phyloP scores from a whole-genome alignment of 1,139 yeast genomes.

The Geotrichum phurueaensis region DNA sequence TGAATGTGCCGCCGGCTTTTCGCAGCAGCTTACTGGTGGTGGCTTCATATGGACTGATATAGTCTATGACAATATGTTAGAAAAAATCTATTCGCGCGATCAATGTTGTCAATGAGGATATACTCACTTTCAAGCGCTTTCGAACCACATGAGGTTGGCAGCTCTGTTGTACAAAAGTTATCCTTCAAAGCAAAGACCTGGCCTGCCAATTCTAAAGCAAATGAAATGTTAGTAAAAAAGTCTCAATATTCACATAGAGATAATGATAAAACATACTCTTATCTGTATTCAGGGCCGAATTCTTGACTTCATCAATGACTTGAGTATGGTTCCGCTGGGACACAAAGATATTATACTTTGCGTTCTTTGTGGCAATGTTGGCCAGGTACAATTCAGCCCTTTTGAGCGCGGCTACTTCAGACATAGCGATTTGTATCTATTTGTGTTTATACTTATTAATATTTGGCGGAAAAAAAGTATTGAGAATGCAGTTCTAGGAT shows the following conservation, averaged over 20 bases:
- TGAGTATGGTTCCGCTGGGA: conserved; percentile 20
- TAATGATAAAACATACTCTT: conserved; percentile 7
- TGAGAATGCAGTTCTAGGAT: neutral
- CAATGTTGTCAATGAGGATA: neutral
- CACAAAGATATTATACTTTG: conserved; percentile 34
- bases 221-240: conserved; percentile 6
- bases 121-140: conserved; percentile 40
- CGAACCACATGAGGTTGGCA: conserved; percentile 76
- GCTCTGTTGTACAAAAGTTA: conserved; percentile 60
- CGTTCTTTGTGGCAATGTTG: conserved; percentile 30
- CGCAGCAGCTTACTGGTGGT: conserved; percentile 58
- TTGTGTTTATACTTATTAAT: neutral
- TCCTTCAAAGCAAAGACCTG: conserved; percentile 58
- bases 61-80: conserved; percentile 33
- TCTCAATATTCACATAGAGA: neutral
- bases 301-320: conserved; percentile 12
- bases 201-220: conserved; percentile 21
- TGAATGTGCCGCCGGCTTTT: conserved; percentile 46
- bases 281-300: conserved; percentile 4
- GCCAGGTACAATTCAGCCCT: conserved; percentile 26
- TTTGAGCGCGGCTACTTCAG: conserved; percentile 6
- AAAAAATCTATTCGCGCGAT: neutral
- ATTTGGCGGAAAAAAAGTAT: neutral
- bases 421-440: neutral
- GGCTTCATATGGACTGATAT: conserved; percentile 73